Conservation (phyloP, 148 eudicot species). For the Rhododendron williamsianum region DNA sequence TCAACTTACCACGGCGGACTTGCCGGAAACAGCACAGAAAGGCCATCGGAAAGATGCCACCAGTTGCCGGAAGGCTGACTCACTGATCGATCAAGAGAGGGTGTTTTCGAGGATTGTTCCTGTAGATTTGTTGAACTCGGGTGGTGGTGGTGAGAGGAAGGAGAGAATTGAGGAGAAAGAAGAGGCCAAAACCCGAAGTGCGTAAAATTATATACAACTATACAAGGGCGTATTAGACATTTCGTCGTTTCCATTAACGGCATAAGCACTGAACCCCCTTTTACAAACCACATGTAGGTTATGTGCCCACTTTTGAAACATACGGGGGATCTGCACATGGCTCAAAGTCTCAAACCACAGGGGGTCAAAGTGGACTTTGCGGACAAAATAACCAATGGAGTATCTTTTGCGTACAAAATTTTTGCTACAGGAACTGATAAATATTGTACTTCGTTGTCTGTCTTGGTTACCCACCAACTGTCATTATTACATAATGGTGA, state of each 20-base stretch:
- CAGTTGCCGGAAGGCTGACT: slow-evolving; percentile 23
- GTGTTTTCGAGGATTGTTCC: slow-evolving; percentile 28
- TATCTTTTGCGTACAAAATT: not conserved
- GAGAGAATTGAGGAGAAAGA: too few species aligned
- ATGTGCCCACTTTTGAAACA: too few species aligned
- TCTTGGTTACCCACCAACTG: not conserved
- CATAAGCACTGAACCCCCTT: too few species aligned
- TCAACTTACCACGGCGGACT: slow-evolving; percentile 62
- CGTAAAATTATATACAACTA: too few species aligned
- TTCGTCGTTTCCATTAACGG: too few species aligned
- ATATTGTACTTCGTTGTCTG: not conserved
- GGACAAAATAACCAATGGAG: not conserved
- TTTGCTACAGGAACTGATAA: not conserved
- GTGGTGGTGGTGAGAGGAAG: too few species aligned
- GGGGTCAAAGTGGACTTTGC: not conserved
- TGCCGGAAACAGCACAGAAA: slow-evolving; percentile 24
- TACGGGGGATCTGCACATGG: too few species aligned
- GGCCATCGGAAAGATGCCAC: slow-evolving; percentile 1
- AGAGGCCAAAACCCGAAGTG: too few species aligned
- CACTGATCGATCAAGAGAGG: slow-evolving; percentile 44
- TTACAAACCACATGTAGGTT: too few species aligned
- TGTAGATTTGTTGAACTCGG: slow-evolving; percentile 28
- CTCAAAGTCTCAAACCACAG: too few species aligned
- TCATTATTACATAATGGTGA: not conserved
- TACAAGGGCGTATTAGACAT: too few species aligned